Conservation (phyloP, 2,329 filamentous ascomycete species). For the Apiospora kogelbergensis region DNA sequence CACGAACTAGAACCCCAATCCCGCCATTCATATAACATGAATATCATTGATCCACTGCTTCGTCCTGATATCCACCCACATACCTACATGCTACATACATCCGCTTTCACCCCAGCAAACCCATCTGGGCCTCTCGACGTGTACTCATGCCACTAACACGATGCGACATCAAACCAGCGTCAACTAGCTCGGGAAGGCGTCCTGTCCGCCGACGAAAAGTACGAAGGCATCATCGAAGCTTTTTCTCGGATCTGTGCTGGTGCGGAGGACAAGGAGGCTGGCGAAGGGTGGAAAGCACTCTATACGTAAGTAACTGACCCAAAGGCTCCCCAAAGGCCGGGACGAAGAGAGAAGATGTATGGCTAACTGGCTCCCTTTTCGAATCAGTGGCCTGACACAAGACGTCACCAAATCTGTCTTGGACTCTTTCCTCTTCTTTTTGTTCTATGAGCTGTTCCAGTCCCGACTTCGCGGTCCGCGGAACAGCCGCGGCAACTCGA, state of each 20-base stretch:
- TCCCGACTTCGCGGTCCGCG: slow-evolving; percentile 22
- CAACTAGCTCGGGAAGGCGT: slow-evolving; percentile 18
- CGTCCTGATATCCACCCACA: background rate
- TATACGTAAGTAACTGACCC: slow-evolving; percentile 50
- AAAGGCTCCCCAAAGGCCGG: background rate
- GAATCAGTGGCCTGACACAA: slow-evolving; percentile 13
- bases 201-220: slow-evolving; percentile 40
- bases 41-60: background rate
- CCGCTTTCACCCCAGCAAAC: background rate
- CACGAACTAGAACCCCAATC: background rate
- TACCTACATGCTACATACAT: background rate
- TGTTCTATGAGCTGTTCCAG: slow-evolving; percentile 65
- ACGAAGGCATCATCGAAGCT: slow-evolving; percentile 67
- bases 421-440: slow-evolving; percentile 84
- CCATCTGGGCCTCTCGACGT: background rate
- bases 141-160: background rate
- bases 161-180: slow-evolving; percentile 11
- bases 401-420: slow-evolving; percentile 67
- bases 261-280: slow-evolving; percentile 40
- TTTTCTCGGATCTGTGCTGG: slow-evolving; percentile 63
- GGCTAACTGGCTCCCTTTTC: background rate
- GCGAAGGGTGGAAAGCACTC: slow-evolving; percentile 70
- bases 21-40: background rate
- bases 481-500: slow-evolving; percentile 20
- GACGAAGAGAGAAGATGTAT: background rate